Evolutionary conservation across 31 red algal species (phyloP), one percentile per base, ranked within the genome.

Genomic region (Porphyra umbilicalis): DNA sequence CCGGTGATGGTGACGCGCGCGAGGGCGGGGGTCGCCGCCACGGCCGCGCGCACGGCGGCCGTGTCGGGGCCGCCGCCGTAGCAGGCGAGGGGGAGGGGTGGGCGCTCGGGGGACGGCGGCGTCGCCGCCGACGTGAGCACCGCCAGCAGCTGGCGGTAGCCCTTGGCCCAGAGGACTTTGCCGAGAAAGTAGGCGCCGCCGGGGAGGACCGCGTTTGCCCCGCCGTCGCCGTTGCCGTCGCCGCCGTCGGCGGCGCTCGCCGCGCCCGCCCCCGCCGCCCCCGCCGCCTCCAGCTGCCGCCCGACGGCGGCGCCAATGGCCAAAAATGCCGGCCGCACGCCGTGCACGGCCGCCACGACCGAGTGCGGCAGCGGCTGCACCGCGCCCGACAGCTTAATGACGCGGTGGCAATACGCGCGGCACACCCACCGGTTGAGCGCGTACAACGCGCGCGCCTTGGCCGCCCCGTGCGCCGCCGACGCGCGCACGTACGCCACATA

Each of bases 161-260:
- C 80, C 30, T 82, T 82, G 33, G 34, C 80, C 80, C 80, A 82
- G 34, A 82, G 57, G 32, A 82, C 80, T 10, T 82, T 82, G 33
- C 80, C 80, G 6, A 82, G 33, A 29, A 82, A 82, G 57, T 82
- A 82, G 15, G 33, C 39, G 32, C 80, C 80, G 34, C 35, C 35
- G 80, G 39, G 42, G 36, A 82, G 35, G 36, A 46, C 80, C 57
- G 33, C 34, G 36, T 34, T n/a, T 5, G 80, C 32, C 11, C 4
- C 11, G 33, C 9, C 30, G 33, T 20, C 18, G 32, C 25, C 31
- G 15, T 2, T 10, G 34, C 16, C 76, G 34, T 20, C 6, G 11
- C 15, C 76, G 18, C 1, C 76, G 35, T 15, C 76, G 76, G 34
- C 35, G 32, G 34, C 14, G 0, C 25, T 30, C 1, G 32, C 35